Base-by-base conservation (phyloP, 1,284 basidiomycete species). In the Heliocybe sulcata region DNA sequence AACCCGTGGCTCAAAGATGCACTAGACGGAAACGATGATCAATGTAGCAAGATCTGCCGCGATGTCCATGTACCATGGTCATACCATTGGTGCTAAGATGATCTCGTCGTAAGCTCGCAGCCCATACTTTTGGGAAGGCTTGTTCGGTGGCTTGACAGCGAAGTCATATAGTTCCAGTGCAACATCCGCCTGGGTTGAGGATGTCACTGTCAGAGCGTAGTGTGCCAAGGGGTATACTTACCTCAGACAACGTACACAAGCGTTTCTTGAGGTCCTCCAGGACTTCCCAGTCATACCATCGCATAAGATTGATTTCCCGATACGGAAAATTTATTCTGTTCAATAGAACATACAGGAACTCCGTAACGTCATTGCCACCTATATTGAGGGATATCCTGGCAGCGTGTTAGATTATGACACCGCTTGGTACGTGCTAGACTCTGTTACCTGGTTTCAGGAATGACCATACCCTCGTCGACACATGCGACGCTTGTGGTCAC, bases 21-120 rank as follows among this genome's bases (percentile, higher is more conserved):
- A 87, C 92, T 96, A 65, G 4, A 23, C 42, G 53, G 23, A 45
- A 35, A 8, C 52, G 16, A 45, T 38, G 3, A 16, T 33, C 19
- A 38, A 52, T 23, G 3, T 35, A 35, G n/a, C n/a, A n/a, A n/a
- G n/a, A n/a, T n/a, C n/a, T n/a, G n/a, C n/a, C n/a, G n/a, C n/a
- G n/a, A n/a, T n/a, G n/a, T n/a, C n/a, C n/a, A n/a, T n/a, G n/a
- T n/a, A n/a, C 1, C 33, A 27, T 23, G 6, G 19, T 69, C 77
- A 58, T 64, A 92, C 92, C 85, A 98, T 92, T 1, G 96, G 92
- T 0, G 94, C 94, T 35, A 99, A 75, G 56, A 98, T 95, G 55
- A 92, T 87, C 73, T 99, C 97, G 67, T 99, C 97, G 66, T 98
- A 99, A 3, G 91, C 88, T 27, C 94, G 83, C 55, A 98, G 75